Base-by-base conservation (phyloP, 257 asterid species). In the Parsonsia alboflavescens region DNA sequence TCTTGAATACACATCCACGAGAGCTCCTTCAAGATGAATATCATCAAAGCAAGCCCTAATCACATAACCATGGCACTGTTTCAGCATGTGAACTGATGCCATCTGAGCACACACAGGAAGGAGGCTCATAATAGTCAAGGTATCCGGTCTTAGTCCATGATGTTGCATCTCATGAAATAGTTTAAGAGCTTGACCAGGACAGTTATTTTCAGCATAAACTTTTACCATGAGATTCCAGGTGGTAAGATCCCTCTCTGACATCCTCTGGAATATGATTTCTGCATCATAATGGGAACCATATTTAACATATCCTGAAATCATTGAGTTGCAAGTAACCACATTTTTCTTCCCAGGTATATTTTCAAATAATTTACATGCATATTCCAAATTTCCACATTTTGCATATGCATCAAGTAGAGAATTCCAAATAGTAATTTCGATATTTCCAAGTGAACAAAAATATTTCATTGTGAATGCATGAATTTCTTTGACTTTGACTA, bases 321-420 rank as follows among this genome's bases (percentile, higher is more conserved):
- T 79, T 69, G 93, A 81, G 64, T 92, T 92, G 84, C 82, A 86
- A 57, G 96, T 86, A 28, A 87, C 79, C 68, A 84, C 79, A 81
- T 85, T 90, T 77, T 84, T 85, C 83, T 83, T 84, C 66, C 80
- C 85, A 4, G 85, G 81, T 67, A 90, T 76, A 77, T 52, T 80
- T 57, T 84, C 87, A 79, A 90, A 92, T 48, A 78, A 66, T 68
- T 72, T 88, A 33, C 78, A 82, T 36, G 96, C 91, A 24, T 85
- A 86, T 67, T 75, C 88, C 79, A 90, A 74, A 81, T 79, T 83
- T 76, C 86, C 85, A 70, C 94, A 88, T 80, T 88, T 92, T 39
- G 92, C 89, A 85, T 92, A 92, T 46, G 96, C 96, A 84, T 90
- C 93, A 73, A 92, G 85, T 75, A 92, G 76, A 22, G 92, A 85